Conservation (phyloP, 495 filamentous ascomycete species). For the Lasiosphaeria miniovina region DNA sequence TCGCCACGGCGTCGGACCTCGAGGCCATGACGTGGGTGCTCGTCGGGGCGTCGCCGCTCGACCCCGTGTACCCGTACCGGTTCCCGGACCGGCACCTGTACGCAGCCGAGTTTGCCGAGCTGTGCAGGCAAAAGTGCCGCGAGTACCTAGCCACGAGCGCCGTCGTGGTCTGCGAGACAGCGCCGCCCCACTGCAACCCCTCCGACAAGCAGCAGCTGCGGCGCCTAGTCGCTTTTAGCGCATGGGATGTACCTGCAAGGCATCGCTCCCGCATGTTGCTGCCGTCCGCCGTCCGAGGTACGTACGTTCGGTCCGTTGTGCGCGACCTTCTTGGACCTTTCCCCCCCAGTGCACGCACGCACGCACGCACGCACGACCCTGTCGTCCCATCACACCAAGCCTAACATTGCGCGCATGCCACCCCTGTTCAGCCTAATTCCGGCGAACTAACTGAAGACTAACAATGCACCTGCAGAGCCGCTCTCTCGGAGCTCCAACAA, state of each 20-base stretch:
- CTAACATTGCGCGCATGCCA: too few species aligned
- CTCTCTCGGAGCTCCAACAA: slow-evolving; percentile 4
- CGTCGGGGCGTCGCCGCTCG: slow-evolving; percentile 26
- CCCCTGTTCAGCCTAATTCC: too few species aligned
- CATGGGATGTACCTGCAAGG: slow-evolving; percentile 20
- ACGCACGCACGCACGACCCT: too few species aligned
- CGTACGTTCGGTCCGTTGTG: background rate
- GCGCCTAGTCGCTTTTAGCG: slow-evolving; percentile 27
- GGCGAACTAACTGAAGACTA: background rate
- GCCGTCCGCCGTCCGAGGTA: background rate
- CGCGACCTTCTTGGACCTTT: background rate
- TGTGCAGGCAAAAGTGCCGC: slow-evolving; percentile 23
- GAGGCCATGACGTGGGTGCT: slow-evolving; percentile 29
- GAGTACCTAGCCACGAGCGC: slow-evolving; percentile 27
- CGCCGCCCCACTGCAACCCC: background rate
- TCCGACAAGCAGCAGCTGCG: background rate
- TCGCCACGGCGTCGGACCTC: slow-evolving; percentile 25
- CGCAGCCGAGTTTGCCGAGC: slow-evolving; percentile 24
- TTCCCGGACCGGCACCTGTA: slow-evolving; percentile 30
- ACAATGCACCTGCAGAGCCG: slow-evolving; percentile 5
- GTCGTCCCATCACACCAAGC: too few species aligned
- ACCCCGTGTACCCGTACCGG: slow-evolving; percentile 36
- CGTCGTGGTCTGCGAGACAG: slow-evolving; percentile 33
- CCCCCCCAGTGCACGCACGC: background rate
- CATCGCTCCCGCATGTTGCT: background rate